Evolutionary conservation across 345 rosid genomes (phyloP).

Genomic region (Luvunga scandens): DNA sequence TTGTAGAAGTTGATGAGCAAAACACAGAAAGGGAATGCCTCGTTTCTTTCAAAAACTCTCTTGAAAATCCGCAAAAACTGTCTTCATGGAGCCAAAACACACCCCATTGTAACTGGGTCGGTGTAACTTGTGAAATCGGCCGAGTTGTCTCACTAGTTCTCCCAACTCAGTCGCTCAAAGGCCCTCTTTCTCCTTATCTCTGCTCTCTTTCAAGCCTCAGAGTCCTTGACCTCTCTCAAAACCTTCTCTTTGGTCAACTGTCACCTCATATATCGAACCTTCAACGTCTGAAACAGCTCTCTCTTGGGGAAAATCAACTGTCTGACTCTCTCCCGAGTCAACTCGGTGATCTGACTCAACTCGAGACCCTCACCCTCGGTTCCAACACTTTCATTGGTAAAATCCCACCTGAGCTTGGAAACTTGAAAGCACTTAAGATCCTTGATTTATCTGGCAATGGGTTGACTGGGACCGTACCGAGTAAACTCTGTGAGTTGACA

Average conservation of each 20-base stretch:
- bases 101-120: background rate
- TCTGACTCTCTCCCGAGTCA: slow-evolving; percentile 44
- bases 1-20: background rate
- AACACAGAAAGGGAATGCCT: background rate
- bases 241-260: background rate
- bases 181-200: slow-evolving; percentile 46
- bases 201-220: slow-evolving; percentile 51
- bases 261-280: background rate
- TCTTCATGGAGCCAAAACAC: background rate
- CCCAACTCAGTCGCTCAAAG: slow-evolving; percentile 36
- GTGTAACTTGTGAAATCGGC: slow-evolving; percentile 13
- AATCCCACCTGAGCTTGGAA: slow-evolving; percentile 56
- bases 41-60: background rate
- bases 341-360: slow-evolving; percentile 38
- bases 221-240: slow-evolving; percentile 54
- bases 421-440: slow-evolving; percentile 38
- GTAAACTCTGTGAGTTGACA: slow-evolving; percentile 38
- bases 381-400: slow-evolving; percentile 46
- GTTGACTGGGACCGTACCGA: slow-evolving; percentile 52
- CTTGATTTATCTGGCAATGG: slow-evolving; percentile 65
- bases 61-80: background rate
- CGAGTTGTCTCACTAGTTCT: slow-evolving; percentile 50
- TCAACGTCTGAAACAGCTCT: background rate
- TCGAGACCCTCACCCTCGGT: slow-evolving; percentile 46
- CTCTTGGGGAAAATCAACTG: slow-evolving; percentile 22